Evolutionary conservation across 495 filamentous ascomycete genomes (phyloP).

Genomic region (Filosporella fistucella): DNA sequence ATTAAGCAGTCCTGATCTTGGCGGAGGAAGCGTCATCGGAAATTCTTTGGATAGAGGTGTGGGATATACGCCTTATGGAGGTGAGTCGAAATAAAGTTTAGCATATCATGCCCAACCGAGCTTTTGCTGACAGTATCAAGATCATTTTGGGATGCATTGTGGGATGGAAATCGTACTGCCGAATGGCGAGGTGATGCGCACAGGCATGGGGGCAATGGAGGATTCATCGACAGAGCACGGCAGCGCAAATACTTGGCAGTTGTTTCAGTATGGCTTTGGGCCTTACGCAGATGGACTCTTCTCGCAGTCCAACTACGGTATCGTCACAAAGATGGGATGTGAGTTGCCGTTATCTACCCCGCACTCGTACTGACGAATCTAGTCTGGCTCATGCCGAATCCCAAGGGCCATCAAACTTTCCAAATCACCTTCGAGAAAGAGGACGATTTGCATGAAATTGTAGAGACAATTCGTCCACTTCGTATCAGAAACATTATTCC

Average conservation of each 20-base stretch:
- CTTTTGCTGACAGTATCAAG: slow-evolving; percentile 16
- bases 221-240: slow-evolving; percentile 26
- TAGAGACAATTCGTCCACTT: too few relatives aligned
- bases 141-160: slow-evolving; percentile 49
- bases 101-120: neutral
- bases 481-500: too few relatives aligned
- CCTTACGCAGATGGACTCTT: slow-evolving; percentile 53
- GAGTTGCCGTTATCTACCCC: too few relatives aligned
- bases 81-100: slow-evolving; percentile 1
- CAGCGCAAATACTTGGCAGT: slow-evolving; percentile 37
- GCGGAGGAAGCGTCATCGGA: slow-evolving; percentile 38
- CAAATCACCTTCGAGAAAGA: too few relatives aligned
- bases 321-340: slow-evolving; percentile 56
- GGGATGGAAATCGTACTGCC: slow-evolving; percentile 54
- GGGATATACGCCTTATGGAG: slow-evolving; percentile 44
- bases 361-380: too few relatives aligned
- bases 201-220: slow-evolving; percentile 15
- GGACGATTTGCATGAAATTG: too few relatives aligned
- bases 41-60: slow-evolving; percentile 52
- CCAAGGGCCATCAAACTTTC: too few relatives aligned
- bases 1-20: too few relatives aligned
- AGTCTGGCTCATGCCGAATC: too few relatives aligned
- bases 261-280: slow-evolving; percentile 49
- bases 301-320: slow-evolving; percentile 50
- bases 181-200: slow-evolving; percentile 46